Percentiles rank a stretch among this genome's conserved stretches.
These are phyloP conservation scores for Cercospora brassicicola DNA, from an alignment of 2,329 filamentous ascomycete genomes.

Conservation along the genomic window DNA sequence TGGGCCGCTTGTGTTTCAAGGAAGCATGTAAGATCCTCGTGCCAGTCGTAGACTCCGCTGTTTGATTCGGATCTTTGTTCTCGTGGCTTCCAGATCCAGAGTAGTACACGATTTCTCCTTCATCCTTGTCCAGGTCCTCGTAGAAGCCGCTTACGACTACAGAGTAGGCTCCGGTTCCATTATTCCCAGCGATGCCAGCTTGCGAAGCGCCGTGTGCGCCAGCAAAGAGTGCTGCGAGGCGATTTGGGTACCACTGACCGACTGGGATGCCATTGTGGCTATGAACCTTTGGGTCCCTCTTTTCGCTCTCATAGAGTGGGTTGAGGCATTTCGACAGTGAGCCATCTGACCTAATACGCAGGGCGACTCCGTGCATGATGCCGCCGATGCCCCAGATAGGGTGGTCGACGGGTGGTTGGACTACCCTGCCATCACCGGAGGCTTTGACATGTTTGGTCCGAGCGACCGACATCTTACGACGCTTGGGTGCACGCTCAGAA, in stretches of 20 bases:
- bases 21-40: slow-evolving; percentile 28
- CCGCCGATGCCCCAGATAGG: slow-evolving; percentile 30
- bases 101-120: slow-evolving; percentile 30
- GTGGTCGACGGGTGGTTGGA: slow-evolving; percentile 23
- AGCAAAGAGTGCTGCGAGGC: slow-evolving; percentile 28
- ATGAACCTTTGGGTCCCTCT: slow-evolving; percentile 24
- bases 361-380: slow-evolving; percentile 33
- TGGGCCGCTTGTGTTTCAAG: slow-evolving; percentile 13
- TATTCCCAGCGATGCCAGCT: slow-evolving; percentile 28
- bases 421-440: not conserved
- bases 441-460: not conserved
- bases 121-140: slow-evolving; percentile 30
- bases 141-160: slow-evolving; percentile 32
- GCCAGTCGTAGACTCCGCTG: slow-evolving; percentile 18
- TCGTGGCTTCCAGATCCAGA: slow-evolving; percentile 31
- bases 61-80: slow-evolving; percentile 27
- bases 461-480: not conserved
- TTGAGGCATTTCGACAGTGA: slow-evolving; percentile 15
- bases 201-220: slow-evolving; percentile 32
- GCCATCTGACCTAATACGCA: slow-evolving; percentile 9
- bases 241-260: slow-evolving; percentile 30
- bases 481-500: not conserved
- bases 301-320: slow-evolving; percentile 9
- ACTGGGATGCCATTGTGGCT: slow-evolving; percentile 31
- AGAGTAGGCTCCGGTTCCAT: slow-evolving; percentile 26